Conservation (phyloP, 2,329 filamentous ascomycete genomes). For the Arthrobotrys conoides region DNA sequence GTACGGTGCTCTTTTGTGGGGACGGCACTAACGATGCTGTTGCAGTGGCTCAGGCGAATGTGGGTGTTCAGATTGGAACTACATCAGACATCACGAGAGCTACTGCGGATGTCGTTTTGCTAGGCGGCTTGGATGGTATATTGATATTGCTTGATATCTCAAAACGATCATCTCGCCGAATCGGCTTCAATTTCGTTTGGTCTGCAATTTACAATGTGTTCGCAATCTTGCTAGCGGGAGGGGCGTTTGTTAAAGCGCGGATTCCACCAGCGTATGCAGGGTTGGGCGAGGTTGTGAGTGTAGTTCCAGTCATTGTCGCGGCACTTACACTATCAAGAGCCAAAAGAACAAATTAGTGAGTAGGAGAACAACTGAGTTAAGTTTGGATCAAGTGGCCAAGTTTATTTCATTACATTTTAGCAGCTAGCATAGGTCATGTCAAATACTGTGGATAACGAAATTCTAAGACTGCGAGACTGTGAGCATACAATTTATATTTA, state of each 20-base stretch:
- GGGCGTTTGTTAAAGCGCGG: slow-evolving; percentile 74
- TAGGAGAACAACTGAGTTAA: background rate
- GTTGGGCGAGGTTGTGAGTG: slow-evolving; percentile 80
- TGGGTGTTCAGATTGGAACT: slow-evolving; percentile 79
- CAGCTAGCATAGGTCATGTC: no score
- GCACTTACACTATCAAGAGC: slow-evolving; percentile 66
- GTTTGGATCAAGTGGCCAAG: background rate
- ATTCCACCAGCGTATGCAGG: slow-evolving; percentile 77
- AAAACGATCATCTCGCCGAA: slow-evolving; percentile 67
- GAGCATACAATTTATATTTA: no score
- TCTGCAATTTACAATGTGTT: slow-evolving; percentile 78
- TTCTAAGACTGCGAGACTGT: no score
- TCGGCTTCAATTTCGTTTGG: slow-evolving; percentile 80
- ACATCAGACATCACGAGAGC: slow-evolving; percentile 76
- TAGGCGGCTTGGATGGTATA: slow-evolving; percentile 73
- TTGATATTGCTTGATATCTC: slow-evolving; percentile 73
- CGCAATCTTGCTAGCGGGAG: slow-evolving; percentile 77
- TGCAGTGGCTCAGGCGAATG: slow-evolving; percentile 78
- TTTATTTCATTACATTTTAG: background rate
- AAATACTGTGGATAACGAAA: no score
- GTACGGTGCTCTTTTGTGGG: slow-evolving; percentile 77
- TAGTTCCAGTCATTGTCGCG: slow-evolving; percentile 77
- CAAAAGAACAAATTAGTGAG: background rate
- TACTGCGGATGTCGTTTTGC: slow-evolving; percentile 79
- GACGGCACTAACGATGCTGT: slow-evolving; percentile 85